Evolutionary conservation across 2,329 filamentous ascomycete species (phyloP).

Genomic region (Sporothrix phasma): DNA sequence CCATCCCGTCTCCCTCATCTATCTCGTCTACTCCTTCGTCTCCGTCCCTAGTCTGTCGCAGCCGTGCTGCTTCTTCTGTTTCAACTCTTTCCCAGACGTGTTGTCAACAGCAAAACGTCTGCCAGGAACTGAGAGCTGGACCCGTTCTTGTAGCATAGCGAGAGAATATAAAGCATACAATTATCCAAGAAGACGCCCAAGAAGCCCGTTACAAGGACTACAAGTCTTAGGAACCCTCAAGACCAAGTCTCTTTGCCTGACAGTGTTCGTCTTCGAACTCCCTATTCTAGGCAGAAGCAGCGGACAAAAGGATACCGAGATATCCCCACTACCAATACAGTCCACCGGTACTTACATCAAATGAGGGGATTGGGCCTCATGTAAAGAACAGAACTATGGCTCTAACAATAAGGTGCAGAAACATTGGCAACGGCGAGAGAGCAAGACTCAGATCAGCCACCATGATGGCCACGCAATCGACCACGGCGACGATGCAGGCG

Average conservation of each 20-base stretch:
- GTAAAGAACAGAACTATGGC: too few relatives aligned
- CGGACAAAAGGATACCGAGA: not conserved
- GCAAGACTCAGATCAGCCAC: not conserved
- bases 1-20: too few relatives aligned
- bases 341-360: not conserved
- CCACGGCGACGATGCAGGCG: conserved; percentile 41
- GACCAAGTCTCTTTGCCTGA: not conserved
- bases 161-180: conserved; percentile 15
- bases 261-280: not conserved
- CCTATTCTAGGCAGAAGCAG: not conserved
- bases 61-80: not conserved
- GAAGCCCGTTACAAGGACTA: not conserved
- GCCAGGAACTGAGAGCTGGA: too few relatives aligned
- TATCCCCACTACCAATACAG: too few relatives aligned
- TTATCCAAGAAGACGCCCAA: not conserved
- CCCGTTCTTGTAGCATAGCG: conserved; percentile 16
- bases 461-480: conserved; percentile 17
- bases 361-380: not conserved
- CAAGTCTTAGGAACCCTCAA: conserved; percentile 1
- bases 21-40: not conserved
- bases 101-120: not conserved
- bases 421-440: not conserved
- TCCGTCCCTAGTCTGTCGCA: not conserved
- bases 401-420: not conserved
- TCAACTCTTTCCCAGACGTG: not conserved